phyloP scores from a whole-genome alignment of 306 rosid species.

The Vachellia collinsii region DNA sequence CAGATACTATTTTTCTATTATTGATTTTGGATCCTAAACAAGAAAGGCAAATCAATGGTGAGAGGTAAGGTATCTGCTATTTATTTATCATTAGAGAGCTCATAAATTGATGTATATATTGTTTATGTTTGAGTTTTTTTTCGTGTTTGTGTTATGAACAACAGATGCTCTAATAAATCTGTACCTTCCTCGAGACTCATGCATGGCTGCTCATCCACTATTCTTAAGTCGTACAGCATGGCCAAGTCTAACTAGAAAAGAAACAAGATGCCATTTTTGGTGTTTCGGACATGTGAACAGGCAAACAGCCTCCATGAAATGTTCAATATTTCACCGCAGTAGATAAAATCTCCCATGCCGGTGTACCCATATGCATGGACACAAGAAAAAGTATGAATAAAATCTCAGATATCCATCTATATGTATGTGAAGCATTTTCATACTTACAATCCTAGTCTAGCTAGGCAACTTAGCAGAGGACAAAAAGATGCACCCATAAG shows the following conservation, averaged over 20 bases:
- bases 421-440: background rate
- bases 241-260: slow-evolving; percentile 10
- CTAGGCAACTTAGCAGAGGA: background rate
- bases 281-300: slow-evolving; percentile 11
- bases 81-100: too few relatives aligned
- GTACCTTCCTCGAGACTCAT: background rate
- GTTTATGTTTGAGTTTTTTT: too few relatives aligned
- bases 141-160: too few relatives aligned
- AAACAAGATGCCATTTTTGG: slow-evolving; percentile 27
- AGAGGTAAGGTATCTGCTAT: too few relatives aligned
- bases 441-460: background rate
- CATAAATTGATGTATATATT: too few relatives aligned
- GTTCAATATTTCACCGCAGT: slow-evolving; percentile 29
- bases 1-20: too few relatives aligned
- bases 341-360: background rate
- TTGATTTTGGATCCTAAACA: too few relatives aligned
- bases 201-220: slow-evolving; percentile 14
- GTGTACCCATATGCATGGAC: slow-evolving; percentile 2
- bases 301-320: background rate
- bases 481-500: slow-evolving; percentile 11
- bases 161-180: too few relatives aligned
- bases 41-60: too few relatives aligned
- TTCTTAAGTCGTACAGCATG: background rate
- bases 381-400: background rate
- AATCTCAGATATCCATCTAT: background rate